Conservation (phyloP, 306 rosid species). For the Hylodesmum podocarpum region DNA sequence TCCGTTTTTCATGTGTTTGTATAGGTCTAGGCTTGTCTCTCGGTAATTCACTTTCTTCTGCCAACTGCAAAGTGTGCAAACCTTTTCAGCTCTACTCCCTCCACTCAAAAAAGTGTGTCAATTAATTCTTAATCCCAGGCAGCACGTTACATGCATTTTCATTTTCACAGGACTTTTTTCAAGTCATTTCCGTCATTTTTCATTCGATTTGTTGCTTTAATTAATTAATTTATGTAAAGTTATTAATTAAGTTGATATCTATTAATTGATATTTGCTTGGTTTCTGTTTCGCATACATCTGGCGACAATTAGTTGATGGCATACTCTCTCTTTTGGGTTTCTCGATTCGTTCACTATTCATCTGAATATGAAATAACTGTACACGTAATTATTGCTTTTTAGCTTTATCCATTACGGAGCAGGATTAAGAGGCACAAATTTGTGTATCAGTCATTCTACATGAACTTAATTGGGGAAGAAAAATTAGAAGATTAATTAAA, state of each 20-base stretch:
- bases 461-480: conserved; percentile 17
- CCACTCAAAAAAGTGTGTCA: conserved; percentile 11
- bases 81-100: conserved; percentile 36
- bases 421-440: not conserved
- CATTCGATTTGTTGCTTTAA: not conserved
- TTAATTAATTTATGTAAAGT: not conserved
- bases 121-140: not conserved
- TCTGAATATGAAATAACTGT: too few relatives aligned
- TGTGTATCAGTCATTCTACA: not conserved
- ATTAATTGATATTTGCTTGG: not conserved
- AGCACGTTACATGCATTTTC: not conserved
- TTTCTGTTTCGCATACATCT: not conserved
- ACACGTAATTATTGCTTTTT: too few relatives aligned
- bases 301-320: not conserved
- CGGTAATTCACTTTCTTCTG: conserved; percentile 15
- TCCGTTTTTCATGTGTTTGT: conserved; percentile 23
- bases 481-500: conserved; percentile 21
- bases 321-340: not conserved
- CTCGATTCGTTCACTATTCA: not conserved
- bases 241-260: not conserved
- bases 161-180: not conserved
- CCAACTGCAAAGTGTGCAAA: conserved; percentile 30
- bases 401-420: not conserved
- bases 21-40: conserved; percentile 11
- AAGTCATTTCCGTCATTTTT: not conserved